Evolutionary conservation across 768 basidiomycete species (phyloP).

Genomic region (Mycena venus): DNA sequence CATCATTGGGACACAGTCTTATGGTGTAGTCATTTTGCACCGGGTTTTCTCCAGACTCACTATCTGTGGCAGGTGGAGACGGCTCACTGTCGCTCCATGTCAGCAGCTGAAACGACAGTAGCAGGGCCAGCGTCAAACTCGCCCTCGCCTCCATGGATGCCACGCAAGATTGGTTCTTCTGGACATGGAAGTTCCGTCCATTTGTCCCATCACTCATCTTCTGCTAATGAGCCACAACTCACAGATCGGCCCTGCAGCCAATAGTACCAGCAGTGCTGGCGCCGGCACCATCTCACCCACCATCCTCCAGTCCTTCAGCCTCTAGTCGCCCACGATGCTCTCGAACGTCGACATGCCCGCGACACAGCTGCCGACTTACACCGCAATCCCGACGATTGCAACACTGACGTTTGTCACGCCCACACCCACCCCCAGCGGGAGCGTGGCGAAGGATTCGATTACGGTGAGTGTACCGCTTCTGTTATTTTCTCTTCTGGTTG

Average conservation of each 20-base stretch:
- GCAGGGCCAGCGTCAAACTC: background rate
- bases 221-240: background rate
- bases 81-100: background rate
- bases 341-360: background rate
- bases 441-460: background rate
- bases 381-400: background rate
- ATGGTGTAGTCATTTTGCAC: too few relatives aligned
- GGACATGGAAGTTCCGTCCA: background rate
- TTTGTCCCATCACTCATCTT: background rate
- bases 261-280: background rate
- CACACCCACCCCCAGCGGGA: background rate
- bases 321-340: background rate
- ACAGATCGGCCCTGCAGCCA: background rate
- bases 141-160: background rate
- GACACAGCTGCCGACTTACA: background rate
- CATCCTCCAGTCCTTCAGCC: background rate
- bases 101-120: background rate
- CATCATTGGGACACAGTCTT: background rate
- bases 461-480: background rate
- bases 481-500: too few relatives aligned
- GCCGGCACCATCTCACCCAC: background rate
- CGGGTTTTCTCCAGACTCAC: too few relatives aligned
- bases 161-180: background rate
- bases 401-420: background rate
- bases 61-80: background rate